Base-by-base conservation (phyloP, 1,284 basidiomycete genomes). In the Phaffia rhodozyma region DNA sequence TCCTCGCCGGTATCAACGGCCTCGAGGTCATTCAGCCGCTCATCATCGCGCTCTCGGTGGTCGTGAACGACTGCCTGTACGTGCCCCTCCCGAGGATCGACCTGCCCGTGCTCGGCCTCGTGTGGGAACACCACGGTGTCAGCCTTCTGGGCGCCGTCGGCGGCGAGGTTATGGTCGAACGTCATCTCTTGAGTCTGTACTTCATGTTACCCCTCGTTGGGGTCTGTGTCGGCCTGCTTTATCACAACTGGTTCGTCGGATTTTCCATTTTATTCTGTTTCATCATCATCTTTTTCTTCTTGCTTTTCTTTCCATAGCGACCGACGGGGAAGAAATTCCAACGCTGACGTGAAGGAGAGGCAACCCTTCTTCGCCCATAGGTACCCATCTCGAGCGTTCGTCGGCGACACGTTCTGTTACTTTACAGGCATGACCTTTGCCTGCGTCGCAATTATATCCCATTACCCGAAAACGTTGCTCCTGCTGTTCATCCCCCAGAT, bases 401-500 rank as follows among this genome's bases (percentile, higher is more conserved):
- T 93, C 0, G 96, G 96, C 2, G 96, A 99, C 73, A 99, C 96
- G 0, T 83, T 97, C 50, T 98, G 96, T 76, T 99, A 99, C 76
- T 86, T 97, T 63, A 86, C 92, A 0, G 96, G 92, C 66, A 97
- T 97, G 92, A 90, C 92, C 0, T 96, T 97, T 72, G 86, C 93
- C 0, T 91, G 93, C 20, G 91, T 94, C 43, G 91, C 91, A 13
- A 94, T 97, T 67, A 88, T 94, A 71, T 92, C 89, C 0, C 96
- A 99, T 75, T 97, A 96, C 75, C 91, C 89, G 62, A 99, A 98
- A 77, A 99, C 94, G 0, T 79, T 99, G 4, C 80, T 97, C 58
- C 79, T 98, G 32, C 97, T 99, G 80, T 98, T 98, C 79, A 80
- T 97, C 43, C 96, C 96, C 5, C 96, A 99, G 73, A 87, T 97